Conservation (phyloP, 805 yeast species). For the Cyberlindnera nakhonratchasimensis region DNA sequence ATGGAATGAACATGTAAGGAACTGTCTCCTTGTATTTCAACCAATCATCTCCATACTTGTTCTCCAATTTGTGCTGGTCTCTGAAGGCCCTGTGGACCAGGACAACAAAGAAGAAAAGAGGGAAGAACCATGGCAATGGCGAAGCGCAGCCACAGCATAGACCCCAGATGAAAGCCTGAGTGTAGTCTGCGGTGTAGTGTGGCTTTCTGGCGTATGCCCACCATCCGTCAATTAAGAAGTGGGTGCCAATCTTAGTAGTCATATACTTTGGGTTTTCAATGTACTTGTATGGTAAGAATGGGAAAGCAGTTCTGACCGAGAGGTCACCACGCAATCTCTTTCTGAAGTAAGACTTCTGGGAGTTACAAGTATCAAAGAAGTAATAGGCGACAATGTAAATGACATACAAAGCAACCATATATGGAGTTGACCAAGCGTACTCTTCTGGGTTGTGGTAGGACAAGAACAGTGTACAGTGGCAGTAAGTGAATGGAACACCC, state of each 20-base stretch:
- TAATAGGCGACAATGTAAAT: slow-evolving; percentile 71
- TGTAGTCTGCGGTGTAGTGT: slow-evolving; percentile 93
- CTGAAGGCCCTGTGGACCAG: slow-evolving; percentile 85
- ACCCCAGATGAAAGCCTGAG: slow-evolving; percentile 89
- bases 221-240: slow-evolving; percentile 92
- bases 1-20: slow-evolving; percentile 91
- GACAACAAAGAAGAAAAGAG: slow-evolving; percentile 82
- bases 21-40: slow-evolving; percentile 77
- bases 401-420: slow-evolving; percentile 54
- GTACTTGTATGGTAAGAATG: slow-evolving; percentile 82
- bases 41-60: slow-evolving; percentile 95
- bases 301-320: slow-evolving; percentile 80
- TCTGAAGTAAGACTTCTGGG: slow-evolving; percentile 92
- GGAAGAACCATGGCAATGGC: slow-evolving; percentile 95
- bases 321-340: slow-evolving; percentile 78
- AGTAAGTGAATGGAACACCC: slow-evolving; percentile 97
- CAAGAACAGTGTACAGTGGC: slow-evolving; percentile 85
- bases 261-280: slow-evolving; percentile 82
- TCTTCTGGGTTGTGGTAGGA: slow-evolving; percentile 81
- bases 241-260: slow-evolving; percentile 79
- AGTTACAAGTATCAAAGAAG: slow-evolving; percentile 92
- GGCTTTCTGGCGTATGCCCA: slow-evolving; percentile 87
- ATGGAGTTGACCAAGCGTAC: slow-evolving; percentile 66
- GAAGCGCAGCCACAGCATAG: slow-evolving; percentile 83
- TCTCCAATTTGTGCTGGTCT: slow-evolving; percentile 79